Evolutionary conservation across 495 filamentous ascomycete genomes (phyloP).

Genomic region (Aspergillus mulundensis): DNA sequence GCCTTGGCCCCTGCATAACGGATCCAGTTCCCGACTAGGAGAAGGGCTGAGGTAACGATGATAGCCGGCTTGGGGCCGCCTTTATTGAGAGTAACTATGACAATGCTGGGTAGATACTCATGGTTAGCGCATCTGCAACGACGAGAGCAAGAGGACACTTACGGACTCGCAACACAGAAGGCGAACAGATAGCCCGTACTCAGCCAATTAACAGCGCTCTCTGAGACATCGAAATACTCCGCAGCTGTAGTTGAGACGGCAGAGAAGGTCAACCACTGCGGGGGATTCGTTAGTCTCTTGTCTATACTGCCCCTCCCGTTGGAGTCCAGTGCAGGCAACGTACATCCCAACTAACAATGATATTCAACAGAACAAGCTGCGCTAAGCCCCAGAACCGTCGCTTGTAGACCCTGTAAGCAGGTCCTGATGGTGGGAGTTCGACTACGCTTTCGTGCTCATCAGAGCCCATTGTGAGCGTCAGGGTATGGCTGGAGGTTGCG

Average conservation of each 20-base stretch:
- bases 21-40: slow-evolving; percentile 87
- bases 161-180: slow-evolving; percentile 70
- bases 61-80: slow-evolving; percentile 78
- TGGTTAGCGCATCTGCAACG: neutral
- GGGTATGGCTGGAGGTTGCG: neutral
- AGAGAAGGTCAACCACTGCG: slow-evolving; percentile 88
- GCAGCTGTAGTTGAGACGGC: slow-evolving; percentile 75
- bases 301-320: neutral
- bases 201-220: slow-evolving; percentile 87
- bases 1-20: slow-evolving; percentile 76
- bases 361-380: slow-evolving; percentile 82
- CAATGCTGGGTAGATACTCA: slow-evolving; percentile 38
- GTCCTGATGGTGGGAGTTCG: slow-evolving; percentile 21
- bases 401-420: slow-evolving; percentile 74
- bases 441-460: slow-evolving; percentile 4
- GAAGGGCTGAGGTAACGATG: slow-evolving; percentile 63
- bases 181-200: slow-evolving; percentile 82
- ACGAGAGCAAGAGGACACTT: slow-evolving; percentile 23
- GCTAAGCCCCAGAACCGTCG: slow-evolving; percentile 83
- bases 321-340: slow-evolving; percentile 30
- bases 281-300: slow-evolving; percentile 6
- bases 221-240: slow-evolving; percentile 67
- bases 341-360: slow-evolving; percentile 94
- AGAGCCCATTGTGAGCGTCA: slow-evolving; percentile 4
- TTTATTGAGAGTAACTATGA: slow-evolving; percentile 74